Evolutionary conservation across 2,329 filamentous ascomycete species (phyloP), one percentile per base, ranked within the genome.

Genomic region (Magnaporthiopsis incrustans): DNA sequence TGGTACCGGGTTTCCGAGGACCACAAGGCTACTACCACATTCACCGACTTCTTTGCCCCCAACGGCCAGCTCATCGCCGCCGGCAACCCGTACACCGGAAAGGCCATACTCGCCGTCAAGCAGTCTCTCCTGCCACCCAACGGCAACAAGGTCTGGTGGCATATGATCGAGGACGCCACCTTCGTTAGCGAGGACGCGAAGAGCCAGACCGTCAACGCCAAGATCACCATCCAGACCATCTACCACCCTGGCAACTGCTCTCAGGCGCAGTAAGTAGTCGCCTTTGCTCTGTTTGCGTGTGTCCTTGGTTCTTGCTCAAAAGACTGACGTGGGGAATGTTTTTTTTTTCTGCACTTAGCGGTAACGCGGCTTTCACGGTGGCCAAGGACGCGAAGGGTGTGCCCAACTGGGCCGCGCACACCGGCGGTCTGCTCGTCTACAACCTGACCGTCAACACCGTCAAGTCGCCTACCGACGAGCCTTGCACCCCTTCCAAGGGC

Each of bases 131-230:
- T 67, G n/a, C 64, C 66, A 1, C 64, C 61, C 22, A 61, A 60
- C 10, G 66, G 66, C 26, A 67, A 66, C 64, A 67, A 67, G 53
- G 58, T 64, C 14, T 67, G 66, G 66, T 67, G 66, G 66, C 66
- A 67, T 15, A 57, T 63, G 3, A 67, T 67, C 30, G n/a, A 64
- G 22, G 63, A 64, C 35, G 61, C 66, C 58, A 61, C 62, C 10
- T 44, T 67, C 8, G 58, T 67, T n/a, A 59, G 57, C 18, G 66
- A 67, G 58, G 64, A 65, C 30, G 35, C 60, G 6, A 62, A 58
- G 50, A 60, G 58, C 3, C 65, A 66, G 59, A 67, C 64, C 10
- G 62, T 64, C 58, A 57, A 59, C 63, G 66, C 66, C 18, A 59
- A 66, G 18, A 66, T 67, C 4, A 59, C 66, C 25, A 64, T 66